phyloP scores from a whole-genome alignment of 371 early-diverging fungal genomes.

The Amoeboaphelidium occidentale region DNA sequence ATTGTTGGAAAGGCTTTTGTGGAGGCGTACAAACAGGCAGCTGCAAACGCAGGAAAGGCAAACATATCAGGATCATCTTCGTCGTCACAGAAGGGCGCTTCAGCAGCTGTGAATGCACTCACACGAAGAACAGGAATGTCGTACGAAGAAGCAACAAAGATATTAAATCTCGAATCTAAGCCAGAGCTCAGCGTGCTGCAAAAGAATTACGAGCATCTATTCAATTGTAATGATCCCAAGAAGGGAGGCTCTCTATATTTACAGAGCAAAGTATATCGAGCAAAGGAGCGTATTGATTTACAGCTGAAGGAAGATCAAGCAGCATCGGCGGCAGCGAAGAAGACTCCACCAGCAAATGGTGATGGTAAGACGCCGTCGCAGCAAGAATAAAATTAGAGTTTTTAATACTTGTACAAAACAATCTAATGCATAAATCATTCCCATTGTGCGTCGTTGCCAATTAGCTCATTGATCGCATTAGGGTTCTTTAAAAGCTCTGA shows the following conservation, averaged over 20 bases:
- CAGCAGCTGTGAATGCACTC: constrained; percentile 26
- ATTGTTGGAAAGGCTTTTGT: constrained; percentile 77
- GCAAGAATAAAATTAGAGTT: too few species aligned
- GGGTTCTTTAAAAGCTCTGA: too few species aligned
- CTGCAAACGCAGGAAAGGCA: constrained; percentile 36
- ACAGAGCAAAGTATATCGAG: constrained; percentile 77
- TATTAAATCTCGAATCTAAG: constrained; percentile 47
- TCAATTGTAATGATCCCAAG: constrained; percentile 56
- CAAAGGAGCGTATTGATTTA: constrained; percentile 74
- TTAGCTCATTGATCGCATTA: too few species aligned
- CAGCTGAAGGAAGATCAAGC: constrained; percentile 27
- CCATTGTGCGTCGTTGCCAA: too few species aligned
- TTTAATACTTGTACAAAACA: too few species aligned
- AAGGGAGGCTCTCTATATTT: constrained; percentile 78
- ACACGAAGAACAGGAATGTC: constrained; percentile 64
- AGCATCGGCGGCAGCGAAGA: too few species aligned
- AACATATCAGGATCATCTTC: constrained; percentile 9
- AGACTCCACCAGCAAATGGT: too few species aligned
- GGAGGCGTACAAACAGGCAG: constrained; percentile 77
- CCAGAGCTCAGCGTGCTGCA: not conserved
- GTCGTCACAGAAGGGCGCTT: constrained; percentile 22
- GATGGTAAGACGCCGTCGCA: too few species aligned
- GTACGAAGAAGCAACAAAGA: constrained; percentile 72
- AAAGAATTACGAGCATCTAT: constrained; percentile 70
- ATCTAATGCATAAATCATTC: too few species aligned